Percentiles rank a stretch among this genome's conserved stretches.
Conservation (phyloP, 768 basidiomycete species). For the Auricularia cornea region DNA sequence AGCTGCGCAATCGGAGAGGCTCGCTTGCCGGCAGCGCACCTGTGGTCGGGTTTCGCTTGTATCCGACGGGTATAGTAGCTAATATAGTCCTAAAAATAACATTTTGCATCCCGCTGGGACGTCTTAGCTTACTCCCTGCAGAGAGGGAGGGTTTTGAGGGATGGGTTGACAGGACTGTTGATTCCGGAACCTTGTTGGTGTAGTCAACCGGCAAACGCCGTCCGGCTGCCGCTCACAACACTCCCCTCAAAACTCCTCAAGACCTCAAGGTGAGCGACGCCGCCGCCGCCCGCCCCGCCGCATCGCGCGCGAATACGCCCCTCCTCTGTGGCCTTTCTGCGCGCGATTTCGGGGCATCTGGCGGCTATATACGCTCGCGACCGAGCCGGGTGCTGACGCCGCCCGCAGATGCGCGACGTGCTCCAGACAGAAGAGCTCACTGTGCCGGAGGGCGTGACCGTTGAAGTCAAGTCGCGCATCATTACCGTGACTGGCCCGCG, state of each 20-base stretch:
- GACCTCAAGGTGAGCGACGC: neutral
- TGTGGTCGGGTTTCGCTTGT: too few relatives aligned
- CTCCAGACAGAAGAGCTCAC: constrained; percentile 89
- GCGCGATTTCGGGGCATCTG: neutral
- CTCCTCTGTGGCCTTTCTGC: too few relatives aligned
- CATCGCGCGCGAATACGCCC: too few relatives aligned
- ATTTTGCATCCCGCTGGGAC: too few relatives aligned
- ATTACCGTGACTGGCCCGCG: constrained; percentile 90
- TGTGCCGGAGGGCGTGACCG: constrained; percentile 76
- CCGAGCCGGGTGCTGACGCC: neutral
- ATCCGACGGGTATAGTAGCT: too few relatives aligned
- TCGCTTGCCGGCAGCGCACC: too few relatives aligned
- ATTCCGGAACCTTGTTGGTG: too few relatives aligned
- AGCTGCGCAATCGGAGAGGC: too few relatives aligned
- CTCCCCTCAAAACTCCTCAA: neutral
- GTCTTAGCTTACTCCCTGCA: too few relatives aligned
- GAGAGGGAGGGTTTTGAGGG: too few relatives aligned
- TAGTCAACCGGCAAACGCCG: neutral
- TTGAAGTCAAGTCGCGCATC: constrained; percentile 83
- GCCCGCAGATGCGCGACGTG: constrained; percentile 76
- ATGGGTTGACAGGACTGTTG: too few relatives aligned
- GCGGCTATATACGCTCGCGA: neutral
- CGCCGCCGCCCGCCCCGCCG: neutral
- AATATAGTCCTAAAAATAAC: too few relatives aligned
- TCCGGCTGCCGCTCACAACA: neutral